Base-by-base conservation (phyloP, 345 rosid species). In the Passiflora organensis region DNA sequence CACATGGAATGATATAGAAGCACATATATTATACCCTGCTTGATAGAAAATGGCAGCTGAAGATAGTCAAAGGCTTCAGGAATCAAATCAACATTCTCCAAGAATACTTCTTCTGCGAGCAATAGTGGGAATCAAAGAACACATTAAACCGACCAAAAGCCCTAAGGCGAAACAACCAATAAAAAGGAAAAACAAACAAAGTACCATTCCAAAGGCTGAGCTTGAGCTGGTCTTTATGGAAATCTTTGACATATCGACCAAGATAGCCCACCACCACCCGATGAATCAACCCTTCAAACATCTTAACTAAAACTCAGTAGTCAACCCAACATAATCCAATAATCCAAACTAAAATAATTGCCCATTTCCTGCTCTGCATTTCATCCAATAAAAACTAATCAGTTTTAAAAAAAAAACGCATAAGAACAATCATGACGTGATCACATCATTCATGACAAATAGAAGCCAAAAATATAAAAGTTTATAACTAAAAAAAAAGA, bases 41-140 rank as follows among this genome's bases (percentile, higher is more conserved):
- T 83, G 28, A 91, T 78, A 57, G 91, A 83, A 21, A 87, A 77
- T 4, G 97, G 96, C 25, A 87, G 66, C 72, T 81, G 95, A 48
- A 91, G 82, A 73, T 83, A 85, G 67, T 91, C 97, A 43, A 91
- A 91, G 50, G 97, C 95, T 58, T 87, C 96, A 10, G 82, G 89
- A 71, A 77, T 82, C 22, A 91, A 80, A 19, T 91, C 86, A 37
- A 85, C 86, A 63, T 85, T 82, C 78, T 87, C 86, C 78, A 91
- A 50, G 44, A 82, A 53, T 10, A 91, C 85, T 66, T 83, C 94
- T 69, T 76, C 91, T 60, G 55, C 21, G 18, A 10, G 14, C 10
- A 24, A 17, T n/a, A n/a, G n/a, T n/a, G n/a, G n/a, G 13, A 23
- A 20, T 17, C 3, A 14, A 38, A 46, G 13, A 23, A 4, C 24